Evolutionary conservation across 2,329 filamentous ascomycete species (phyloP).

Genomic region (Calonectria hongkongensis): DNA sequence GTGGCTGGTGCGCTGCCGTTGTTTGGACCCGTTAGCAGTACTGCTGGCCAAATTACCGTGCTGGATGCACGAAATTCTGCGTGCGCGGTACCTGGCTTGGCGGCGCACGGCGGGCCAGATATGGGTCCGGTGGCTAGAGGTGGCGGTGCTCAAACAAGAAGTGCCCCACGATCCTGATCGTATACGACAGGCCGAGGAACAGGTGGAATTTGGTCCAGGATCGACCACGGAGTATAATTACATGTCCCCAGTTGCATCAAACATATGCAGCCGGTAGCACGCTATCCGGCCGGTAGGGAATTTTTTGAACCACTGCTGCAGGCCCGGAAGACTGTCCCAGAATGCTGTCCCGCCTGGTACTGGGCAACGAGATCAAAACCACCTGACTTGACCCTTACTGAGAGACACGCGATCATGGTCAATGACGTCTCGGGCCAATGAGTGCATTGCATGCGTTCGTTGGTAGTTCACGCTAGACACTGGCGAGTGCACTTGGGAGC

Average conservation of each 20-base stretch:
- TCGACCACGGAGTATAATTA: slow-evolving; percentile 28
- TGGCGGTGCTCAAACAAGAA: slow-evolving; percentile 18
- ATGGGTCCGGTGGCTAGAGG: slow-evolving; percentile 22
- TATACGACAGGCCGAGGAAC: slow-evolving; percentile 31
- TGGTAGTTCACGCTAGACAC: neutral
- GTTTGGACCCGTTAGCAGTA: slow-evolving; percentile 13
- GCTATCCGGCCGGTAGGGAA: slow-evolving; percentile 16
- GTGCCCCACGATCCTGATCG: slow-evolving; percentile 19
- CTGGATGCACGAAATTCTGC: slow-evolving; percentile 16
- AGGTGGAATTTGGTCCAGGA: slow-evolving; percentile 33
- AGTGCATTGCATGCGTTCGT: slow-evolving; percentile 30
- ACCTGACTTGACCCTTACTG: slow-evolving; percentile 32
- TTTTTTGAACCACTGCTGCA: slow-evolving; percentile 16
- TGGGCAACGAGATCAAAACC: slow-evolving; percentile 38
- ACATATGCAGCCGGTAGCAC: slow-evolving; percentile 21
- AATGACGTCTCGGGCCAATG: slow-evolving; percentile 32
- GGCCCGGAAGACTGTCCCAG: neutral
- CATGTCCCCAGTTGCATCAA: slow-evolving; percentile 31
- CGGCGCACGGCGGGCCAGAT: neutral
- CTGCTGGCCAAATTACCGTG: slow-evolving; percentile 6
- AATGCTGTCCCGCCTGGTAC: slow-evolving; percentile 24
- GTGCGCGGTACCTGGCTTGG: slow-evolving; percentile 5
- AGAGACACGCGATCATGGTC: slow-evolving; percentile 49
- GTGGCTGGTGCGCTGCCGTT: slow-evolving; percentile 35
- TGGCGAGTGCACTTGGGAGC: neutral